phyloP scores from a whole-genome alignment of 2,329 filamentous ascomycete species.

The Calonectria multiphialidica region DNA sequence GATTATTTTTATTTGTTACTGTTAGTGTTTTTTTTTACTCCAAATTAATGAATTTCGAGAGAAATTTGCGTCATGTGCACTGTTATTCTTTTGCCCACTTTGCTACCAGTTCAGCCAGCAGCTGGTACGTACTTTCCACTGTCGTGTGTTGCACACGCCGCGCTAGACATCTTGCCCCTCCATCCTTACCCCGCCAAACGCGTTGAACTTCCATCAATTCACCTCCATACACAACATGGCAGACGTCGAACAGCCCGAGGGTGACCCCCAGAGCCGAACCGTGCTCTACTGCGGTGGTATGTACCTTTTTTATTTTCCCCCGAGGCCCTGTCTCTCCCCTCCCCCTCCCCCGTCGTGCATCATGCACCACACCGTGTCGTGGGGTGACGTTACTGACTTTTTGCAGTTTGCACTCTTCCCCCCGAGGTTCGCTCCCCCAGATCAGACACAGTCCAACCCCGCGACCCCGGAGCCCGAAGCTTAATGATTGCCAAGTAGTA shows the following conservation, averaged over 20 bases:
- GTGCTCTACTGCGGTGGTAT: conserved; percentile 71
- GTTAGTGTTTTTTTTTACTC: no score
- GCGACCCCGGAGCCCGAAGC: conserved; percentile 29
- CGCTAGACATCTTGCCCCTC: conserved; percentile 37
- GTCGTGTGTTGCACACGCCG: background rate
- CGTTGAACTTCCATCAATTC: conserved; percentile 29
- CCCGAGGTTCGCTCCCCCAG: conserved; percentile 66
- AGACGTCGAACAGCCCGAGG: conserved; percentile 63
- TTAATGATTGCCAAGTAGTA: conserved; percentile 72
- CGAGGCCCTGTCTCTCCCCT: background rate
- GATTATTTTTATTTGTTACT: no score
- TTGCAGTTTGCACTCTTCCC: conserved; percentile 72
- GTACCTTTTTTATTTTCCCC: conserved; percentile 39
- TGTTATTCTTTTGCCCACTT: no score
- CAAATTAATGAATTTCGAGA: no score
- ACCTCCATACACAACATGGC: conserved; percentile 59
- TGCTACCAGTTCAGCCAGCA: no score
- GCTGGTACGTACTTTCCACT: background rate
- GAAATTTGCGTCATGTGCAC: no score
- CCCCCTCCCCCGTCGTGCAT: background rate
- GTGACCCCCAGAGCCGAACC: conserved; percentile 63
- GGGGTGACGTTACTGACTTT: conserved; percentile 29
- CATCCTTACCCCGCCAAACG: conserved; percentile 52
- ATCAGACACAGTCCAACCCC: conserved; percentile 10
- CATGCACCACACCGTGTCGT: background rate